Conservation (phyloP, 1,284 basidiomycete species). For the Cutaneotrichosporon arboriforme region DNA sequence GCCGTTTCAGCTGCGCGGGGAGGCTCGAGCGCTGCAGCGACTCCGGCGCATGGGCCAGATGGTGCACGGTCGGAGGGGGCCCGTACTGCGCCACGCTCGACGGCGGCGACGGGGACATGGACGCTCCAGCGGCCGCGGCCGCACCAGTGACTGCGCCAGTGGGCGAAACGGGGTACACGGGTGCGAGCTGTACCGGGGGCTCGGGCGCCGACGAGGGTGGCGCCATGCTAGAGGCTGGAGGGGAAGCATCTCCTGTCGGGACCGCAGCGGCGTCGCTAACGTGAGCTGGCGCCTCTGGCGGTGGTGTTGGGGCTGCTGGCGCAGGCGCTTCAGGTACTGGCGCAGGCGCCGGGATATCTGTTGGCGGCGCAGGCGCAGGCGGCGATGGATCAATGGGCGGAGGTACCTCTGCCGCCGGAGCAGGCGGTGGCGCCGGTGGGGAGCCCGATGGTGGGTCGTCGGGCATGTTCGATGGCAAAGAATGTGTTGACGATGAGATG, state of each 20-base stretch:
- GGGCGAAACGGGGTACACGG: not conserved
- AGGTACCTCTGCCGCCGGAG: slow-evolving; percentile 2
- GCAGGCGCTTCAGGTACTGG: not conserved
- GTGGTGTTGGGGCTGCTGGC: not conserved
- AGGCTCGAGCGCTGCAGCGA: slow-evolving; percentile 7
- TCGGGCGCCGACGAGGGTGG: not conserved
- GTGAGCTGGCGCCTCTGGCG: not conserved
- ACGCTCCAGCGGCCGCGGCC: not conserved
- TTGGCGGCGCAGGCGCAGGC: slow-evolving; percentile 29
- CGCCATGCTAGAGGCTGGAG: not conserved
- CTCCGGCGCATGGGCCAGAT: slow-evolving; percentile 5
- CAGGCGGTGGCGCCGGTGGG: not conserved
- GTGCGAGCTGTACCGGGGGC: not conserved
- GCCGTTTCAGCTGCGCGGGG: slow-evolving; percentile 27
- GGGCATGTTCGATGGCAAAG: not conserved
- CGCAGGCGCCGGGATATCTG: slow-evolving; percentile 20
- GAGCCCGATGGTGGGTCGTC: not conserved
- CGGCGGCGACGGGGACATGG: not conserved
- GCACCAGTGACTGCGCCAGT: not conserved
- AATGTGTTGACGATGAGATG: no score
- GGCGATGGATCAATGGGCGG: slow-evolving; percentile 35
- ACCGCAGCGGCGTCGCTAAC: not conserved
- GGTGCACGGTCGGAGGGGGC: not conserved
- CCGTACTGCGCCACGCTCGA: not conserved
- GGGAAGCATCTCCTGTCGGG: not conserved